Conservation (phyloP, 2,329 filamentous ascomycete species). For the Ilyonectria sp. region DNA sequence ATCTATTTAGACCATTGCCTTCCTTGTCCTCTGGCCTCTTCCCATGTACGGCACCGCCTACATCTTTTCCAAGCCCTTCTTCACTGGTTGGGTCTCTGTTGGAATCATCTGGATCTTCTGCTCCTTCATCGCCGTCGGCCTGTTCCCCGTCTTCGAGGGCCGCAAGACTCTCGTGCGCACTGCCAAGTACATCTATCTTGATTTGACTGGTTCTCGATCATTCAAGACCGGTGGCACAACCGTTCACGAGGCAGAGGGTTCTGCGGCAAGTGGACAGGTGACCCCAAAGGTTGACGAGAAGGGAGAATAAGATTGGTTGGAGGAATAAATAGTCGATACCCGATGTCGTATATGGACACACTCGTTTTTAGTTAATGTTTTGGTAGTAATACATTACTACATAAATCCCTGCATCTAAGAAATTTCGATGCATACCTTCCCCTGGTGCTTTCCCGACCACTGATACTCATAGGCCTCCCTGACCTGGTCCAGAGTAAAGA, state of each 20-base stretch:
- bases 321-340: neutral
- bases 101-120: slow-evolving; percentile 82
- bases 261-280: slow-evolving; percentile 14
- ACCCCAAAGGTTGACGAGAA: slow-evolving; percentile 19
- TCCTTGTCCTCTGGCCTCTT: slow-evolving; percentile 92
- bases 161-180: slow-evolving; percentile 62
- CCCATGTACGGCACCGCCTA: slow-evolving; percentile 89
- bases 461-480: slow-evolving; percentile 59
- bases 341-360: neutral
- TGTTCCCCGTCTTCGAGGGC: slow-evolving; percentile 88
- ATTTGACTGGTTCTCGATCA: slow-evolving; percentile 21
- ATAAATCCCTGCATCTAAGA: neutral
- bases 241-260: slow-evolving; percentile 18
- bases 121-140: slow-evolving; percentile 79
- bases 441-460: slow-evolving; percentile 52
- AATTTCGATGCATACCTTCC: slow-evolving; percentile 53
- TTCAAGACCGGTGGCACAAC: slow-evolving; percentile 7
- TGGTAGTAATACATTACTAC: neutral
- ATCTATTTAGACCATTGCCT: slow-evolving; percentile 67
- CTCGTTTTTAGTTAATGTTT: neutral
- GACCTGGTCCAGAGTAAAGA: slow-evolving; percentile 59
- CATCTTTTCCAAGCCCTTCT: slow-evolving; percentile 73
- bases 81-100: slow-evolving; percentile 80
- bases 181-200: slow-evolving; percentile 25
- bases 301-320: neutral